Base-by-base conservation (phyloP, 306 rosid genomes). In the Cicer judaicum region DNA sequence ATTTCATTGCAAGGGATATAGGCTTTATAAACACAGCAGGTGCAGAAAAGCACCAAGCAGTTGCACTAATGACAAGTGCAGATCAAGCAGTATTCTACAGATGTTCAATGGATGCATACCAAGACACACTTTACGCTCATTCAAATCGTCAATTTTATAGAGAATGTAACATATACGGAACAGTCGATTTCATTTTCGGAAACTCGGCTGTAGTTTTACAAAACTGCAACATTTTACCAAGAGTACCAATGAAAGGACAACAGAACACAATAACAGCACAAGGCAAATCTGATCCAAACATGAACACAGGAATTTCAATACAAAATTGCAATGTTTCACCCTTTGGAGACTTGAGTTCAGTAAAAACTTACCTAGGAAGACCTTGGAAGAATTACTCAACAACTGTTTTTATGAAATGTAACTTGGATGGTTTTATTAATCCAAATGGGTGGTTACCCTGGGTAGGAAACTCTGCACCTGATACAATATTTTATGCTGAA, bases 321-420 rank as follows among this genome's bases (percentile, higher is more conserved):
- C 96, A 90, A 6, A 78, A 81, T 52, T 89, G 89, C 73, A 79
- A 9, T 15, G 81, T 93, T 60, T 41, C 47, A 41, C 91, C 96
- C 3, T 82, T 19, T 11, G 96, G 87, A 9, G 4, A 90, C 80
- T 70, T 89, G 55, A 82, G 85, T 40, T 49, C 83, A 0, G 87
- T 88, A n/a, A 7, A 64, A 41, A 90, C 95, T 15, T 93, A 82
- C 78, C 89, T 93, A 8, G 98, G 96, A 18, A 85, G 96, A 62
- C 97, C 96, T 0, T 89, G 98, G 96, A 93, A 89, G 95, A 80
- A 90, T 52, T 86, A 89, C 77, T 90, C 98, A 41, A 93, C 96
- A 7, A 90, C 98, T 5, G 80, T 90, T 2, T 83, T 55, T 39
- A 67, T 93, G 82, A 79, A 84, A 10, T 83, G 78, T 8, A 64